Evolutionary conservation across 768 basidiomycete genomes (phyloP).

Genomic region (Saitozyma podzolica): DNA sequence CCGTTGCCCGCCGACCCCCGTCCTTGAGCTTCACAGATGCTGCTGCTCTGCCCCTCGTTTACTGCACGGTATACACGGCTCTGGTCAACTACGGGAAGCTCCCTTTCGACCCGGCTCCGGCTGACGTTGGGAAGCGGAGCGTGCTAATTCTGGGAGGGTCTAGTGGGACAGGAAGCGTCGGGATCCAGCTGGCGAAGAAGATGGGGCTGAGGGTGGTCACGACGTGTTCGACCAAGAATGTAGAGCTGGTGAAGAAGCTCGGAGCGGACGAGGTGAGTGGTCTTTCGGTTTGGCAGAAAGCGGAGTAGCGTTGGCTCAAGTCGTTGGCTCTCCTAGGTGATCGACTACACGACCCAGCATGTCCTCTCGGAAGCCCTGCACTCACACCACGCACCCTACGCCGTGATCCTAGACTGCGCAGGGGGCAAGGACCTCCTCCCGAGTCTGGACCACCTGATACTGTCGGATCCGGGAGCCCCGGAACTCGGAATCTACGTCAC

Average conservation of each 20-base stretch:
- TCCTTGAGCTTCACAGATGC: constrained; percentile 62
- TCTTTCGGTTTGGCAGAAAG: background rate
- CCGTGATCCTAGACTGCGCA: constrained; percentile 60
- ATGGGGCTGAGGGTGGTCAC: background rate
- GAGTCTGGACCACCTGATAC: constrained; percentile 71
- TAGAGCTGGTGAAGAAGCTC: constrained; percentile 60
- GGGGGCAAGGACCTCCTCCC: constrained; percentile 74
- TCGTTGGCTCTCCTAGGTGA: constrained; percentile 15
- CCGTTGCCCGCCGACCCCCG: constrained; percentile 57
- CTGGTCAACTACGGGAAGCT: constrained; percentile 54
- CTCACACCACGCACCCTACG: constrained; percentile 64
- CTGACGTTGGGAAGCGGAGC: constrained; percentile 62
- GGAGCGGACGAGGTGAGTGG: constrained; percentile 67
- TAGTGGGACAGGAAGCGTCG: constrained; percentile 49
- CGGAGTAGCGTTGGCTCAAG: background rate
- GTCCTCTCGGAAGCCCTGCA: constrained; percentile 56
- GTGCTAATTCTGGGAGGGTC: constrained; percentile 49
- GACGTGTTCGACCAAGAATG: constrained; percentile 63
- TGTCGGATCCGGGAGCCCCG: constrained; percentile 59
- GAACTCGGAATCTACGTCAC: constrained; percentile 35
- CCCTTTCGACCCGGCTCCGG: constrained; percentile 17
- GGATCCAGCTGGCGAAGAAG: constrained; percentile 46
- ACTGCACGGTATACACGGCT: constrained; percentile 63
- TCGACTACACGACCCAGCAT: constrained; percentile 31
- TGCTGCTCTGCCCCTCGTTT: constrained; percentile 64